Percentiles rank a stretch among this genome's conserved stretches.
These are phyloP conservation scores for Microbotryomycetes sp. DNA, from an alignment of 1,284 basidiomycete genomes.

Conservation along the genomic window DNA sequence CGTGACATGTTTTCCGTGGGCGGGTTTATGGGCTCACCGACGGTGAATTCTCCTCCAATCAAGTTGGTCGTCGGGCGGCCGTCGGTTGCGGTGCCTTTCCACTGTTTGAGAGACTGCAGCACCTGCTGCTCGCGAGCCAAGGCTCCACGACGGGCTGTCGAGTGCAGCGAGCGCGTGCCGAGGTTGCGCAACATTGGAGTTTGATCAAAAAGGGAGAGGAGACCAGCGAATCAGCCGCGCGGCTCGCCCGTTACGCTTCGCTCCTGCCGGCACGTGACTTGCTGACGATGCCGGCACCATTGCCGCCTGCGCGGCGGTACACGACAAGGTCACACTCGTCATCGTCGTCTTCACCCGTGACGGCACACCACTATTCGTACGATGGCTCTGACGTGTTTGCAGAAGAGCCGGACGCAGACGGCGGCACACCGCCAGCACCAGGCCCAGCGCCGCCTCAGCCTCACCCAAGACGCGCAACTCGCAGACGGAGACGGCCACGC, in stretches of 20 bases:
- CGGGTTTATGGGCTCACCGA: background rate
- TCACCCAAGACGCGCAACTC: background rate
- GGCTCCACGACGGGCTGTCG: too few relatives aligned
- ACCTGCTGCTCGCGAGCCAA: conserved; percentile 7
- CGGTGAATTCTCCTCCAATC: conserved; percentile 32
- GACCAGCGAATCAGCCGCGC: background rate
- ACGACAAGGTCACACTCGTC: background rate
- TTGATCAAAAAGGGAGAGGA: background rate
- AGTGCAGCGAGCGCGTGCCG: background rate
- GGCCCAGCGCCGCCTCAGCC: background rate
- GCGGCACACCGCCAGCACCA: background rate
- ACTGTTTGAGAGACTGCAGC: background rate
- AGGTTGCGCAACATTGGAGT: background rate
- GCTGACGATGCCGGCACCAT: background rate
- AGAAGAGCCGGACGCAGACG: too few relatives aligned
- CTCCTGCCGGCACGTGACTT: background rate
- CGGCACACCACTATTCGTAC: background rate
- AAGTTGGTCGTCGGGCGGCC: conserved; percentile 29
- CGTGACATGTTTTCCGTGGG: background rate
- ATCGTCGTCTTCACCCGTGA: background rate
- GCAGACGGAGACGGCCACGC: background rate
- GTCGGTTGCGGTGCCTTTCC: conserved; percentile 24
- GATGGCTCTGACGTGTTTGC: background rate
- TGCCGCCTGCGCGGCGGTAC: too few relatives aligned
- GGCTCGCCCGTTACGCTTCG: background rate